phyloP scores from a whole-genome alignment of 1,284 basidiomycete species.

The Fistulinella cinereoalba region DNA sequence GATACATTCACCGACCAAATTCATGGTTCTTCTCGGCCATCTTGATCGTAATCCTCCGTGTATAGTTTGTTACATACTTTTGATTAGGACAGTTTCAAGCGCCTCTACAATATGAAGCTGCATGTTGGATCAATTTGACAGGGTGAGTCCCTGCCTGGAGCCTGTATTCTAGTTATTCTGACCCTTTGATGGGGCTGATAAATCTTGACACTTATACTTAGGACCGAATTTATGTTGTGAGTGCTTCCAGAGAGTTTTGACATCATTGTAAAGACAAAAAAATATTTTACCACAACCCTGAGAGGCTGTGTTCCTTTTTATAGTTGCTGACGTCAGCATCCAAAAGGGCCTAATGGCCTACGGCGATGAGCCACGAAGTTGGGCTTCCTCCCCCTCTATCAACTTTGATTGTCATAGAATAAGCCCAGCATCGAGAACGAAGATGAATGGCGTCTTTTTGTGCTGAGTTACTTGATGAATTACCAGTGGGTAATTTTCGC shows the following conservation, averaged over 20 bases:
- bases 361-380: conserved; percentile 1
- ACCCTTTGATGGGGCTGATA: too few relatives aligned
- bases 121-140: not conserved
- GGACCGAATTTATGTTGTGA: too few relatives aligned
- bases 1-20: conserved; percentile 14
- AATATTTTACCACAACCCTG: not conserved
- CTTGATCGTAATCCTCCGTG: conserved; percentile 6
- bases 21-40: conserved; percentile 1
- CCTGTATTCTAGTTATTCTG: too few relatives aligned
- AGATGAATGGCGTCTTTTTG: not conserved
- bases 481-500: conserved; percentile 22
- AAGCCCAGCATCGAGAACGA: not conserved
- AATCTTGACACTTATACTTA: too few relatives aligned
- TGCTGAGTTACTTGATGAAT: conserved; percentile 24
- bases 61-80: conserved; percentile 6
- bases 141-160: conserved; percentile 1
- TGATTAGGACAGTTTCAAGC: conserved; percentile 1
- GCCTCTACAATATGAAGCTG: too few relatives aligned
- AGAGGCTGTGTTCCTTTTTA: conserved; percentile 3
- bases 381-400: not conserved
- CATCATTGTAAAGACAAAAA: too few relatives aligned
- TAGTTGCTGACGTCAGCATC: conserved; percentile 8
- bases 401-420: not conserved
- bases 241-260: too few relatives aligned
- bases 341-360: conserved; percentile 4